phyloP scores from a whole-genome alignment of 2,329 filamentous ascomycete species.

The Fusarium sp. region DNA sequence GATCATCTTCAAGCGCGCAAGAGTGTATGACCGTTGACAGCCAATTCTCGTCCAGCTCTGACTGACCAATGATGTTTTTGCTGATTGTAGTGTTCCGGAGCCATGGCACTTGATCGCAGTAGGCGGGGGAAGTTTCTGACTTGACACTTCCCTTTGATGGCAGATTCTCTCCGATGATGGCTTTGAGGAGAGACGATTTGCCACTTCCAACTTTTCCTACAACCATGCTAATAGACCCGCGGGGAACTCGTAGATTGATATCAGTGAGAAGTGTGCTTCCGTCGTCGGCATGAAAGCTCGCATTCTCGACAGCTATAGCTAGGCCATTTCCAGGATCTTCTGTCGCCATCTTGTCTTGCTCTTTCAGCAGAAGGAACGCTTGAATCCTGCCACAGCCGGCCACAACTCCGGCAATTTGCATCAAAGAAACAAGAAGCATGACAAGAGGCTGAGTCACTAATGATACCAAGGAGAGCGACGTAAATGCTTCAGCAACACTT shows the following conservation, averaged over 20 bases:
- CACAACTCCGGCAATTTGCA: constrained; percentile 49
- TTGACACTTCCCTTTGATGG: constrained; percentile 45
- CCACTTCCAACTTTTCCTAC: constrained; percentile 59
- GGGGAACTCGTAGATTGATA: constrained; percentile 39
- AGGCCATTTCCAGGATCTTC: background rate
- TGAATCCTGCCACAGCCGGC: constrained; percentile 52
- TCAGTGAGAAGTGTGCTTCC: constrained; percentile 38
- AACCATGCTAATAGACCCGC: constrained; percentile 50
- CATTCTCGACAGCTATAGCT: constrained; percentile 14
- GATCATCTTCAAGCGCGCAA: constrained; percentile 53
- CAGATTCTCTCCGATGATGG: constrained; percentile 53
- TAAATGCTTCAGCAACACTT: constrained; percentile 52
- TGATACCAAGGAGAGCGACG: constrained; percentile 51
- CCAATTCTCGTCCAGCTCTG: constrained; percentile 46
- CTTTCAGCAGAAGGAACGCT: constrained; percentile 47
- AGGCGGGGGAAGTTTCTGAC: constrained; percentile 50
- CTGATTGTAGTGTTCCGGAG: constrained; percentile 55
- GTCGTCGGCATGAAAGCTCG: constrained; percentile 32
- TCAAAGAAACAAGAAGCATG: constrained; percentile 49
- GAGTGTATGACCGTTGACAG: constrained; percentile 47
- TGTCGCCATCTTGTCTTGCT: constrained; percentile 9
- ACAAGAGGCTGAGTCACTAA: constrained; percentile 51
- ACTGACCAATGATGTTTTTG: constrained; percentile 53
- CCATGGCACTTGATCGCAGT: constrained; percentile 59
- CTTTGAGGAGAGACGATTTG: constrained; percentile 55